Conservation (phyloP, 2,329 filamentous ascomycete genomes). For the Colletotrichum abscissum region DNA sequence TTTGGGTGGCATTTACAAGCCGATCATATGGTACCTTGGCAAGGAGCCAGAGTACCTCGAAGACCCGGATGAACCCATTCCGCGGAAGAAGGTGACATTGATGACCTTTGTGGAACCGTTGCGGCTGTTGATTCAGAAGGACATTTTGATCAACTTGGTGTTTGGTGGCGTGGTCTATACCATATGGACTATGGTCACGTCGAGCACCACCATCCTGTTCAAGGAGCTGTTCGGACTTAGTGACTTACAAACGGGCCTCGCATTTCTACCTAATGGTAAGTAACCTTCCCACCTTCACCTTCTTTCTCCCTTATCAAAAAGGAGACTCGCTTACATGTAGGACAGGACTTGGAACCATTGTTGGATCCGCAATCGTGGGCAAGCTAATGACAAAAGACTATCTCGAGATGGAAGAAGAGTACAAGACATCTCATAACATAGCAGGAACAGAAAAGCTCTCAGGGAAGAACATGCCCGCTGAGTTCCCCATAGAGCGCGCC, state of each 20-base stretch:
- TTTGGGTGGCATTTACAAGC: conserved; percentile 41
- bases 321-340: neutral
- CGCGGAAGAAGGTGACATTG: conserved; percentile 40
- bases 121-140: conserved; percentile 52
- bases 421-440: conserved; percentile 24
- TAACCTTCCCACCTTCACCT: neutral
- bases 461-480: conserved; percentile 41
- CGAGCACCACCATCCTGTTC: conserved; percentile 52
- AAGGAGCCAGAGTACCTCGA: conserved; percentile 32
- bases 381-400: conserved; percentile 53
- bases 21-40: conserved; percentile 34
- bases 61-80: conserved; percentile 28
- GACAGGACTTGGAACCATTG: conserved; percentile 50
- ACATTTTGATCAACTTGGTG: conserved; percentile 54
- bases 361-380: conserved; percentile 53
- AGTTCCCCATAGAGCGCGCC: conserved; percentile 56
- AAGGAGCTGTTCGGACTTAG: conserved; percentile 41
- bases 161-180: conserved; percentile 52
- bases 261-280: conserved; percentile 42
- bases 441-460: conserved; percentile 41
- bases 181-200: conserved; percentile 60
- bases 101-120: conserved; percentile 50
- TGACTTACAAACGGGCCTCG: conserved; percentile 40
- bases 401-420: conserved; percentile 37
- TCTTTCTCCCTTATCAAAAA: neutral